Evolutionary conservation across 129 eudicot genomes (phyloP).

Genomic region (Mikania micrantha): DNA sequence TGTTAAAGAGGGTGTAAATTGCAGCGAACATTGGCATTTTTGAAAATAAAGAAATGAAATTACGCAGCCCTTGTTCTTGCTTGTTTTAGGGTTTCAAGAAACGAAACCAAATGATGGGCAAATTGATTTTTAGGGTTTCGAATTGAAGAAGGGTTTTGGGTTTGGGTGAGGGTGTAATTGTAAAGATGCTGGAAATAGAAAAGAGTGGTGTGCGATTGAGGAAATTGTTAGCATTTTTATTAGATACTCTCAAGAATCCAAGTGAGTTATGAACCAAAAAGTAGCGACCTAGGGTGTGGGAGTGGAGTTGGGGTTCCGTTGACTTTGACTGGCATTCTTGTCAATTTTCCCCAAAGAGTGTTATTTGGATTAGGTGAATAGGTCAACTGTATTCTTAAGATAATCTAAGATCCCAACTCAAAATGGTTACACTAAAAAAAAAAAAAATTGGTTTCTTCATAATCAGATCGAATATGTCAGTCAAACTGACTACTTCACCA

Average conservation of each 20-base stretch:
- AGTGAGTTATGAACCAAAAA: slow-evolving; percentile 9
- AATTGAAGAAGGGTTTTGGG: slow-evolving; percentile 14
- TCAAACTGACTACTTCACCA: too few species aligned
- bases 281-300: slow-evolving; percentile 27
- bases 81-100: slow-evolving; percentile 29
- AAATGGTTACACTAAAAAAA: too few species aligned
- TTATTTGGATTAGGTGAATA: neutral
- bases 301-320: slow-evolving; percentile 26
- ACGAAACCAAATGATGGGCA: neutral
- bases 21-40: slow-evolving; percentile 11
- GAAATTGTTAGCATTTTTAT: slow-evolving; percentile 16
- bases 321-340: slow-evolving; percentile 24
- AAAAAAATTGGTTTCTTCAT: too few species aligned
- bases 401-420: neutral
- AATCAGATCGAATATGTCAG: too few species aligned
- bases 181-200: slow-evolving; percentile 1
- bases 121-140: slow-evolving; percentile 22
- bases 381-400: slow-evolving; percentile 3
- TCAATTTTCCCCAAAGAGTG: slow-evolving; percentile 16
- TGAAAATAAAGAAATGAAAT: neutral
- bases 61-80: neutral
- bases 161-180: neutral
- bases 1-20: slow-evolving; percentile 1
- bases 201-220: slow-evolving; percentile 13
- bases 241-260: slow-evolving; percentile 28